Evolutionary conservation across 2,329 filamentous ascomycete genomes (phyloP).

Genomic region (Neofusicoccum kwambonambiense): DNA sequence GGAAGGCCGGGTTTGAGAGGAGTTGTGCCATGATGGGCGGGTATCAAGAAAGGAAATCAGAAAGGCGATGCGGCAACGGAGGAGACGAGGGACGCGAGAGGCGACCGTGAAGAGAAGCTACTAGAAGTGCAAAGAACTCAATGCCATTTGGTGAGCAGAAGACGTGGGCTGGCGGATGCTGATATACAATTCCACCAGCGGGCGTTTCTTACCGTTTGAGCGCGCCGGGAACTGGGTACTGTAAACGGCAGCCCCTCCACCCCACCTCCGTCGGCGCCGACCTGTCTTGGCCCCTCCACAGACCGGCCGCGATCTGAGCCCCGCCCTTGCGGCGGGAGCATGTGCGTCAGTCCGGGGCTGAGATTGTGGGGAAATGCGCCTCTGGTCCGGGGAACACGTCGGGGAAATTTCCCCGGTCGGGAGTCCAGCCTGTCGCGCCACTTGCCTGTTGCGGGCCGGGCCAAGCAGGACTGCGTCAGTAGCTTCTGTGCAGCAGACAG

Average conservation of each 20-base stretch:
- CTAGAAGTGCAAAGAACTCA: not conserved
- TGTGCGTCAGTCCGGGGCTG: slow-evolving; percentile 3
- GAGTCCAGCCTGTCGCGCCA: not conserved
- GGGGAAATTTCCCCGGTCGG: not conserved
- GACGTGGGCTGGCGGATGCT: not conserved
- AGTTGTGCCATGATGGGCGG: slow-evolving; percentile 20
- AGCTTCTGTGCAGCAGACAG: not conserved
- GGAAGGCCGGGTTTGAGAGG: slow-evolving; percentile 15
- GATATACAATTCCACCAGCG: slow-evolving; percentile 1
- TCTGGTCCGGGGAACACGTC: not conserved
- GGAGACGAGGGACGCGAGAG: not conserved
- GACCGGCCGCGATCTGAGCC: not conserved
- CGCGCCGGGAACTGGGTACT: not conserved
- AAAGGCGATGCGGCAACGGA: too few relatives aligned
- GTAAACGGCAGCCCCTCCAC: not conserved
- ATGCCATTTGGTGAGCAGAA: not conserved
- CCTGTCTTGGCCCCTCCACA: not conserved
- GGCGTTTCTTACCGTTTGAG: not conserved
- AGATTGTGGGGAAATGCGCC: slow-evolving; percentile 3
- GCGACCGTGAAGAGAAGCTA: not conserved
- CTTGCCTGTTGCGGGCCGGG: not conserved
- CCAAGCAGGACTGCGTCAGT: not conserved
- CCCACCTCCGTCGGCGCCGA: not conserved
- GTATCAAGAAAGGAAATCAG: not conserved
- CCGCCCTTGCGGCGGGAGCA: not conserved